Base-by-base conservation (phyloP, 495 filamentous ascomycete species). In the Neurospora discreta region DNA sequence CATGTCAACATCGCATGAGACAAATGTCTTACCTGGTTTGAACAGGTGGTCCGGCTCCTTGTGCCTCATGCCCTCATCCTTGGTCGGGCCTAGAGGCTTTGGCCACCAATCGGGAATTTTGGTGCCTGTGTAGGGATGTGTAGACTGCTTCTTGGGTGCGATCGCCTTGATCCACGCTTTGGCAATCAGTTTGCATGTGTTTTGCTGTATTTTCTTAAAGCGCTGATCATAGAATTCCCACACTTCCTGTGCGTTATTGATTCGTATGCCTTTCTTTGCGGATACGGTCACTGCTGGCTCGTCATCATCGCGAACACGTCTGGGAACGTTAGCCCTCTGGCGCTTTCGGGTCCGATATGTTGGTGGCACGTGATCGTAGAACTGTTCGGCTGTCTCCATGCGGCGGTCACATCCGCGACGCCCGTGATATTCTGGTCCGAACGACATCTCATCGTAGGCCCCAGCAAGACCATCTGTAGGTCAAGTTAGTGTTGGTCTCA, bases 71-170 rank as follows among this genome's bases (percentile, higher is more conserved):
- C 69, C 76, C 10, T 81, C 76, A 10, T 80, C 76, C 69, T 76
- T 75, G 18, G 75, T 75, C 1, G 82, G 70, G 1, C 82, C 84
- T 76, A 78, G 83, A 11, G 88, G 86, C 23, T 85, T 83, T 0
- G 93, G 93, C 94, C 94, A 98, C 92, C 93, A 97, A 20, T 84
- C 84, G 13, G 94, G 94, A 40, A 84, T 81, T 52, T 91, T 85
- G 3, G 89, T 86, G 20, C 87, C 85, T 33, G 91, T 94, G 79
- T 97, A 98, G 0, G 94, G 94, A 74, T 92, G 89, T 60, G 86
- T 90, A 0, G 90, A 89, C 77, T 97, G 93, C 79, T 98, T 98
- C 73, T 92, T 92, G 0, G 94, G 92, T 69, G 93, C 91, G 3
- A 97, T 90, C 18, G 89, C 85, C 76, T 92, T 94, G 74, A 97